Evolutionary conservation across 768 basidiomycete genomes (phyloP).

Genomic region (Crassisporium funariophilum): DNA sequence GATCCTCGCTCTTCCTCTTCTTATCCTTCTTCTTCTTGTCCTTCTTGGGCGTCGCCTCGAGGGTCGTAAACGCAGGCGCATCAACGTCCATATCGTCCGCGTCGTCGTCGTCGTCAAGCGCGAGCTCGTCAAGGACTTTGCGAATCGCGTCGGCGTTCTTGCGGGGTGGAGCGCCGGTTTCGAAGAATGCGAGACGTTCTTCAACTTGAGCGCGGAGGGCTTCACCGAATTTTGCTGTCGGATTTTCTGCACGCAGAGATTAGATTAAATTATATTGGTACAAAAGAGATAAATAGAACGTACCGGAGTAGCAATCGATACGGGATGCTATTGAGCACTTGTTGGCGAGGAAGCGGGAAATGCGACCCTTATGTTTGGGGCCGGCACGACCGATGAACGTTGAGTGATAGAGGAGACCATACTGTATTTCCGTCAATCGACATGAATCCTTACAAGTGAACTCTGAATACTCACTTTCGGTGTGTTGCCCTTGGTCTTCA

Average conservation of each 20-base stretch:
- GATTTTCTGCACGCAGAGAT: conserved; percentile 55
- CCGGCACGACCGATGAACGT: conserved; percentile 95
- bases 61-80: conserved; percentile 55
- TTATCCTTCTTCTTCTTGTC: conserved; percentile 68
- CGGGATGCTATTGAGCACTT: conserved; percentile 97
- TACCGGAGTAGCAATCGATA: conserved; percentile 93
- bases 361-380: conserved; percentile 94
- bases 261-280: neutral
- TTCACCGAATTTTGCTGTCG: conserved; percentile 93
- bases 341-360: conserved; percentile 98
- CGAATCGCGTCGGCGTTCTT: conserved; percentile 94
- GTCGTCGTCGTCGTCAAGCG: conserved; percentile 65
- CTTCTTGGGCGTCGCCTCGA: conserved; percentile 56
- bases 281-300: conserved; percentile 17
- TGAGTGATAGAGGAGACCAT: conserved; percentile 97
- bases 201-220: conserved; percentile 93
- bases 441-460: neutral
- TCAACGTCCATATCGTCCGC: conserved; percentile 56
- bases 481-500: conserved; percentile 99
- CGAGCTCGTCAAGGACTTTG: conserved; percentile 81
- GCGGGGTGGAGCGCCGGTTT: conserved; percentile 83
- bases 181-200: conserved; percentile 93
- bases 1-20: conserved; percentile 67
- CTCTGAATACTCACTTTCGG: conserved; percentile 69
- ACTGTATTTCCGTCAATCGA: conserved; percentile 46